A percentile compares a stretch with the other conserved stretches of the same genome.
Evolutionary conservation across 768 basidiomycete species (phyloP).

Genomic region (Gloeostereum incarnatum): DNA sequence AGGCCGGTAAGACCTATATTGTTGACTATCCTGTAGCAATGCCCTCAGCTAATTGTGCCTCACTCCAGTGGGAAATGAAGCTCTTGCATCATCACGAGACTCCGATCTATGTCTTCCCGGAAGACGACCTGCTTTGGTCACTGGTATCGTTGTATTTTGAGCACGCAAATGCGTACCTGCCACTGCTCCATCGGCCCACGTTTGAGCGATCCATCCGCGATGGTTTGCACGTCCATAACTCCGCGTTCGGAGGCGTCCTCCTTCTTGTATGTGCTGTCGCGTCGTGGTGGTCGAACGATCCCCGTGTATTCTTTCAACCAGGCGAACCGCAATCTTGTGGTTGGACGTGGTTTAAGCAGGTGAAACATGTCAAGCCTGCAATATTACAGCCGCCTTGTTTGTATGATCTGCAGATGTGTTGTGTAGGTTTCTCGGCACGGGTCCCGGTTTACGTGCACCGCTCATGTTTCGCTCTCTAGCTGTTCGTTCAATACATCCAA

Average conservation of each 20-base stretch:
- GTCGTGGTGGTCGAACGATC: slow-evolving; percentile 8
- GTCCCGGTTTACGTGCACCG: too few species aligned
- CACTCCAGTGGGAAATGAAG: too few species aligned
- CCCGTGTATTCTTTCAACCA: not conserved
- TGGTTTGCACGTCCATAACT: slow-evolving; percentile 25
- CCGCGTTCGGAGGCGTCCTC: slow-evolving; percentile 30
- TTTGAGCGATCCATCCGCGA: slow-evolving; percentile 30
- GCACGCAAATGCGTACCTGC: slow-evolving; percentile 24
- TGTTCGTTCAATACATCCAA: slow-evolving; percentile 21
- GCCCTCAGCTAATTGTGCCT: too few species aligned
- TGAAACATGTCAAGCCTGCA: not conserved
- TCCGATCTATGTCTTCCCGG: not conserved
- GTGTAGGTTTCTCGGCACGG: not conserved
- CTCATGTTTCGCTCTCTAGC: too few species aligned
- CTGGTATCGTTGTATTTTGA: slow-evolving; percentile 44
- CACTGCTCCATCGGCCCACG: slow-evolving; percentile 40
- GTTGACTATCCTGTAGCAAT: too few species aligned
- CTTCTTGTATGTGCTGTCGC: slow-evolving; percentile 44
- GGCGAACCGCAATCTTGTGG: not conserved
- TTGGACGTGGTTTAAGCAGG: not conserved
- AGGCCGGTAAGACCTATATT: too few species aligned
- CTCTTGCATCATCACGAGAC: too few species aligned
- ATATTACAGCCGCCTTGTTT: not conserved
- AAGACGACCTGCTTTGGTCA: slow-evolving; percentile 17
- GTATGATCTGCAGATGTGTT: not conserved